Base-by-base conservation (phyloP, 495 filamentous ascomycete species). In the Trypethelium eluteriae region DNA sequence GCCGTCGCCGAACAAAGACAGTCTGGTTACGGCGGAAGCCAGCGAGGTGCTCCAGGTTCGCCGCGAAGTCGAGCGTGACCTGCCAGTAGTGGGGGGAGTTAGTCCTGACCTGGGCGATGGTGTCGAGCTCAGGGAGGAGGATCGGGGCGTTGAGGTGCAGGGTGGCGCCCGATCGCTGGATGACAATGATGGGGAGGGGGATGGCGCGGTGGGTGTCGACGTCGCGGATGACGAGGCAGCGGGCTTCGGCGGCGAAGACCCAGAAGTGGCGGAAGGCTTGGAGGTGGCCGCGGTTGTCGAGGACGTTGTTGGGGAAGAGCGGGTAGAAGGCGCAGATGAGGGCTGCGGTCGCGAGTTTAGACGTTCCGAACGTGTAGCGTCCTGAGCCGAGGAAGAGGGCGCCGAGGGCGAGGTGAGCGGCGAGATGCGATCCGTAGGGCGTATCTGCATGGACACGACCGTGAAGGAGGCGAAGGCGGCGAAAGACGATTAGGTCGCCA, bases 251-350 rank as follows among this genome's bases (percentile, higher is more conserved):
- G 5, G 95, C 94, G 10, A 99, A 82, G 14, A 96, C 92, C 94
- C 94, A 99, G 73, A 99, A 87, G 76, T 99, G 94, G 2, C 95
- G 88, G 81, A 98, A 96, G 6, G 94, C 94, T 81, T 99, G 94
- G 2, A 98, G 82, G 68, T 99, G 94, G 36, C 89, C 91, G 72
- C 88, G 89, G 73, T 96, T 97, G 79, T 98, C 94, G 62, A 94
- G 86, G 2, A 96, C 89, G 3, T 86, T 86, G 38, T 85, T 86
- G 2, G 94, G 94, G 75, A 93, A 98, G 34, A 97, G 81, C 0
- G 94, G 94, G 71, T 98, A 98, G 74, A 99, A 94, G 2, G 94
- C 89, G 64, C 93, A 90, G 18, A 99, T 82, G 7, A 99, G 81
- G 0, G 90, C 84, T 7, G 92, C 92, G 62, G 93, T 84, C 39